Base-by-base conservation (phyloP, 257 asterid genomes). In the Lantana camara region DNA sequence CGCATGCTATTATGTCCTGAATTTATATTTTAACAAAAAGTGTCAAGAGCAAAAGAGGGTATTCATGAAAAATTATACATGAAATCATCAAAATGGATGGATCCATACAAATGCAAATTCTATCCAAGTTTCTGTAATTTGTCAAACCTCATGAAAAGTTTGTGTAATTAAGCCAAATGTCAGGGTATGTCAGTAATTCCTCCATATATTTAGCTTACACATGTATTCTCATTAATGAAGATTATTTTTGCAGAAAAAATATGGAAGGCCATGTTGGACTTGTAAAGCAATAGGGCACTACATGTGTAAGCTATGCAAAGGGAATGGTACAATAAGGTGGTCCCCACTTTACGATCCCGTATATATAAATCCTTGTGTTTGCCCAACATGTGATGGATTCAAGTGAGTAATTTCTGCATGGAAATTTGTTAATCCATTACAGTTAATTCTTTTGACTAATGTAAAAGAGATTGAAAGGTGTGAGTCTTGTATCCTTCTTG, bases 361-460 rank as follows among this genome's bases (percentile, higher is more conserved):
- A 10, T 68, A 69, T 51, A 75, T 92, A 74, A 78, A 87, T 61
- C 95, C 95, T 15, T 92, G 97, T 60, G 79, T 89, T 65, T 92
- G 97, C 66, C 98, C 98, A 16, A 92, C 96, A 7, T 92, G 95
- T 57, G 89, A 86, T 76, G 98, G 98, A 41, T 60, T 66, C 75
- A 89, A 78, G 97, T 85, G 66, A 82, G 97, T 74, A 9, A 21
- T 53, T 64, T 65, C 24, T 60, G 34, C 29, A 27, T 66, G n/a
- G 17, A n/a, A 10, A 19, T 50, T 16, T 60, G 4, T 51, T 47
- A 34, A 22, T 40, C 40, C 37, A 1, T 59, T n/a, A 14, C 5
- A 34, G 0, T 3, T 2, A 42, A 6, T 47, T 41, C 9, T 61
- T 24, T 50, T 53, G 0, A 21, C 46, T 34, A 20, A 46, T 16